Evolutionary conservation across 116 monocot genomes (phyloP), one percentile per base, ranked within the genome.

Genomic region (Phalaenopsis hybrid): DNA sequence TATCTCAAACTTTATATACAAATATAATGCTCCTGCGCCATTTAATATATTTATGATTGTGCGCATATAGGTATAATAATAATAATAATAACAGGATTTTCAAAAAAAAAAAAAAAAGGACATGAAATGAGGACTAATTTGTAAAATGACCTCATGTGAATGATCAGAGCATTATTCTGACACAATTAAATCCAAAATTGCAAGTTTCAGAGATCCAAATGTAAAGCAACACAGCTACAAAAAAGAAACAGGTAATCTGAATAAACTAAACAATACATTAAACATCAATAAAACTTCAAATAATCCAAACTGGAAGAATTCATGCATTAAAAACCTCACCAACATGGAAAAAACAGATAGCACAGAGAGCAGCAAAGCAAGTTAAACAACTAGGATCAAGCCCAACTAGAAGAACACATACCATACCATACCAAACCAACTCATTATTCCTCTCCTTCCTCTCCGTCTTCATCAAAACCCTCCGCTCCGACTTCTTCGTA

Each of bases 401-500:
- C 63, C 63, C 21, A 41, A 28, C 28, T 9, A 41, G 41, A 25
- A 72, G 11, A 25, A 6, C 37, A 72, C 31, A 8, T 31, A 31
- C 31, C 31, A 8, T 31, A 31, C 31, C 31, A 12, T 1, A 0
- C 15, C 67, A 23, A 28, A 46, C 45, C 18, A 61, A 79, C 46
- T 82, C 77, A 82, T 25, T 82, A 82, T 10, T 82, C 77, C 63
- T 82, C 82, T 37, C 77, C 82, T 37, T 82, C 82, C 0, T 82
- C 82, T 8, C 8, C 77, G 17, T 77, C 82, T 0, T 82, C 65
- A 5, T 65, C 82, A 48, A 37, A 33, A 16, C 51, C 77, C 50
- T 82, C 82, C 2, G 82, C 77, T 51, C 82, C 82, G 11, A 82
- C 82, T 77, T 82, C 82, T 44, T 82, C 82, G 44, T 82, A 82